Evolutionary conservation across 2,329 filamentous ascomycete genomes (phyloP).

Genomic region (Aspergillus nomiae): DNA sequence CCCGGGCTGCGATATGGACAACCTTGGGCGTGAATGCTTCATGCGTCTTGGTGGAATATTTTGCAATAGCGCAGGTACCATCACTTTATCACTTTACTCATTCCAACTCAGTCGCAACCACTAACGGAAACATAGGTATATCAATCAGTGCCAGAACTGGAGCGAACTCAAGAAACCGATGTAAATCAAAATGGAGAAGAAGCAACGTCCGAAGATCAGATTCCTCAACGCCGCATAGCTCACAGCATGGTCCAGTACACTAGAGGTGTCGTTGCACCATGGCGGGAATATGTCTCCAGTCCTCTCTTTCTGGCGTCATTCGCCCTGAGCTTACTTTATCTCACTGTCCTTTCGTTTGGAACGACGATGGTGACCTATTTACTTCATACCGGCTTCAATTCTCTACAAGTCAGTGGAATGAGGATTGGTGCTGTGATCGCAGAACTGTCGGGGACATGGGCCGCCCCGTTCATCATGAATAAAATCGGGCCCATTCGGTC

Average conservation of each 20-base stretch:
- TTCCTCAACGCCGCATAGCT: conserved; percentile 34
- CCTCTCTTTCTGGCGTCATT: conserved; percentile 49
- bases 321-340: conserved; percentile 53
- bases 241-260: conserved; percentile 4
- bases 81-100: background rate
- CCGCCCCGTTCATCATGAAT: conserved; percentile 53
- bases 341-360: conserved; percentile 58
- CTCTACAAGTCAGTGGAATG: conserved; percentile 51
- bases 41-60: conserved; percentile 43
- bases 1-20: conserved; percentile 48
- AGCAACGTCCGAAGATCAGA: conserved; percentile 14
- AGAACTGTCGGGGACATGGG: conserved; percentile 57
- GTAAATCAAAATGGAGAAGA: conserved; percentile 1
- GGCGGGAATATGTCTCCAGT: conserved; percentile 30
- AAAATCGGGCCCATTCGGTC: conserved; percentile 62
- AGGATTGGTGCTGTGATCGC: conserved; percentile 51
- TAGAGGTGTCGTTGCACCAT: conserved; percentile 18
- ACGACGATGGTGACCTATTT: conserved; percentile 60
- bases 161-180: conserved; percentile 3
- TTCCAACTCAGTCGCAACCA: background rate
- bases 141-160: conserved; percentile 22
- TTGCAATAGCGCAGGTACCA: conserved; percentile 40
- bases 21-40: conserved; percentile 49
- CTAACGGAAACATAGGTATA: conserved; percentile 19
- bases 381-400: conserved; percentile 52